Evolutionary conservation across 75 land plant species (phyloP), one percentile per base, ranked within the genome.

Genomic region (Sequoiadendron giganteum): DNA sequence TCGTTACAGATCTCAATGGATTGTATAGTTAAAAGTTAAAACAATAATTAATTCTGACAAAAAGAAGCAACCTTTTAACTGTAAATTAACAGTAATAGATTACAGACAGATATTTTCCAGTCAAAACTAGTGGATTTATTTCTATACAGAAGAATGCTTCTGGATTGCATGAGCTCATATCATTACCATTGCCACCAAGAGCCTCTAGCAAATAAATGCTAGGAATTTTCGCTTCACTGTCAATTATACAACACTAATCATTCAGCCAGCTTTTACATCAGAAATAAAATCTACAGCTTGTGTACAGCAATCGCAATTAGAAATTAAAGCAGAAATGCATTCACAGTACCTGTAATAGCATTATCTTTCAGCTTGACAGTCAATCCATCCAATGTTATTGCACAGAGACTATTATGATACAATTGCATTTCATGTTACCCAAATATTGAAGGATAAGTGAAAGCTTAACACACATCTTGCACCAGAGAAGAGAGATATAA

Each of bases 351-450:
- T 40, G 9, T 40, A 6, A 18, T 38, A 21, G 21, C 25, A 78
- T 39, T 78, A 39, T 39, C 81, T 39, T 78, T 78, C 81, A 39
- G 28, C 5, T 39, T 38, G 45, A 5, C 1, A 1, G 42, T 38
- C 43, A 43, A 40, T 82, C 30, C 47, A 45, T 82, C 47, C 84
- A 43, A 82, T 45, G 28, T 28, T 82, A 45, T 45, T 2, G 49
- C 49, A 82, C 84, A 45, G 28, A 82, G 25, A 45, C n/a, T 30
- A 82, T 82, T 45, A 82, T 45, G 52, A 82, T 45, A 82, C 84
- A 82, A 9, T 25, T 45, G 19, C 25, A 18, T 78, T 28, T 82
- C 49, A 43, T 47, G 38, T 40, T 38, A 76, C 34, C 80, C 43
- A 77, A 77, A 16, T 77, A 77, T 39, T 16, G 38, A 80, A 25